phyloP scores from a whole-genome alignment of 2,329 filamentous ascomycete genomes.

The Trichoderma afroharzianum region DNA sequence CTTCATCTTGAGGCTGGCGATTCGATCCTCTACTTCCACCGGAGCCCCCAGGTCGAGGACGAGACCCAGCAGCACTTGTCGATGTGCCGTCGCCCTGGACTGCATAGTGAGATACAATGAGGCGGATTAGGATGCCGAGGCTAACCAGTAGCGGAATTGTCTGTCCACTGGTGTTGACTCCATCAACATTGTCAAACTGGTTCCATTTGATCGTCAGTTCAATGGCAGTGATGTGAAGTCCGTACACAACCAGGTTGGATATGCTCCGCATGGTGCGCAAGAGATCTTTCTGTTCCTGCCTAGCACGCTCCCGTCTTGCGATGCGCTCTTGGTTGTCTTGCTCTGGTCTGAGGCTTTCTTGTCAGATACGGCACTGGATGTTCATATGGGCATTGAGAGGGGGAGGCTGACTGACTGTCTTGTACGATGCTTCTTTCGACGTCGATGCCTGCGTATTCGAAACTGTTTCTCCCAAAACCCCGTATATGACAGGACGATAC shows the following conservation, averaged over 20 bases:
- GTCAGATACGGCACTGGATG: not conserved
- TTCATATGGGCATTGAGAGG: not conserved
- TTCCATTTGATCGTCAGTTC: conserved; percentile 36
- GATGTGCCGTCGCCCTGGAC: not conserved
- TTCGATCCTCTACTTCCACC: not conserved
- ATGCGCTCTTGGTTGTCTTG: conserved; percentile 5
- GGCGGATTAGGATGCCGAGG: conserved; percentile 27
- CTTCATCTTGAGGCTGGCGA: not conserved
- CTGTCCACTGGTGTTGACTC: conserved; percentile 29
- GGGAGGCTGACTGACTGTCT: not conserved
- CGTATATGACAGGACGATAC: conserved; percentile 6
- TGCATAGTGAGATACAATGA: conserved; percentile 24
- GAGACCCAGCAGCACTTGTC: not conserved
- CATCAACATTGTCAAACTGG: conserved; percentile 23
- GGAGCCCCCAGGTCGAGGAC: not conserved
- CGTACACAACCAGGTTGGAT: conserved; percentile 27
- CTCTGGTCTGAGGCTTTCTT: conserved; percentile 6
- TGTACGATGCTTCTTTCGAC: conserved; percentile 21
- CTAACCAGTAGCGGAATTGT: conserved; percentile 32
- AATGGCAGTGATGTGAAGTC: conserved; percentile 29
- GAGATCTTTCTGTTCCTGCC: conserved; percentile 22
- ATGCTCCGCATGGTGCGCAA: conserved; percentile 24
- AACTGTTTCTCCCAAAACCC: not conserved
- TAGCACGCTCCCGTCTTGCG: not conserved
- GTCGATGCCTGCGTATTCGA: conserved; percentile 15